Conservation (phyloP, 2,329 filamentous ascomycete species). For the Talaromyces piceae region DNA sequence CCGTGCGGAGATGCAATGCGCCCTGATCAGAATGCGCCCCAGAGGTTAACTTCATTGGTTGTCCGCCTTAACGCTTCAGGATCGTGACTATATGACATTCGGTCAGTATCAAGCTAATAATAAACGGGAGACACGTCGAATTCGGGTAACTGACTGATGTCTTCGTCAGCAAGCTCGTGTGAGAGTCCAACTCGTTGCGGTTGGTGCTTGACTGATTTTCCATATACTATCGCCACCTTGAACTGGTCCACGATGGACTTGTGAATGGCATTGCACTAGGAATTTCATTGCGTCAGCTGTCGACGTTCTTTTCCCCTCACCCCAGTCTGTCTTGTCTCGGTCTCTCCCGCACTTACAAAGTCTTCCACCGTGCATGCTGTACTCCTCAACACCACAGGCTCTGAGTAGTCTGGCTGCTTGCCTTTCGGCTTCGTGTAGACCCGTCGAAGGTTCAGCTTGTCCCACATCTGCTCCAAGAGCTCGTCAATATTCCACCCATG, state of each 20-base stretch:
- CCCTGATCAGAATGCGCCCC: background rate
- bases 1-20: background rate
- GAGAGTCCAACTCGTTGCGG: conserved; percentile 86
- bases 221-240: conserved; percentile 91
- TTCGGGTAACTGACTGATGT: conserved; percentile 65
- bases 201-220: conserved; percentile 97
- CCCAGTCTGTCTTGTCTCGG: background rate
- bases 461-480: conserved; percentile 96
- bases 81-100: conserved; percentile 48
- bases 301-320: conserved; percentile 21
- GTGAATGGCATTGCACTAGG: conserved; percentile 91
- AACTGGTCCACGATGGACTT: conserved; percentile 94
- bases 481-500: conserved; percentile 98
- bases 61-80: conserved; percentile 54
- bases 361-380: conserved; percentile 86
- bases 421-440: conserved; percentile 99
- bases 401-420: conserved; percentile 81
- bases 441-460: conserved; percentile 81
- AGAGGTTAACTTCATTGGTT: background rate
- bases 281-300: conserved; percentile 17
- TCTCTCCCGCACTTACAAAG: conserved; percentile 82
- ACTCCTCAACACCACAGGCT: conserved; percentile 81
- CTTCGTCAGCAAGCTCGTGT: conserved; percentile 91
- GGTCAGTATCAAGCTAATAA: conserved; percentile 18
- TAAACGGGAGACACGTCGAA: background rate